A percentile compares a stretch with the other conserved stretches of the same genome.
Conservation (phyloP, 2,329 filamentous ascomycete genomes). For the Cercospora sp. region DNA sequence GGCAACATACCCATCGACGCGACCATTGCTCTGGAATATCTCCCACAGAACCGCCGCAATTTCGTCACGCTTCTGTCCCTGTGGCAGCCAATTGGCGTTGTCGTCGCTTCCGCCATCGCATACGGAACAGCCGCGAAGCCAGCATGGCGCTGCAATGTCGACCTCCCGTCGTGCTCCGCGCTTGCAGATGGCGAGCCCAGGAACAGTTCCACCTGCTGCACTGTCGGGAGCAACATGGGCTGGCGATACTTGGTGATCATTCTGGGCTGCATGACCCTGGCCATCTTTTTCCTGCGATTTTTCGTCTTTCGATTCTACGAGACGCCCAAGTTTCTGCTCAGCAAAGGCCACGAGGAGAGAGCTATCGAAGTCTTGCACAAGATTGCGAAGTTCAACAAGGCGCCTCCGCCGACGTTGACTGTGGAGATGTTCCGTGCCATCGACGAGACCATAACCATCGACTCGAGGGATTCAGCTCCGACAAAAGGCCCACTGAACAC, state of each 20-base stretch:
- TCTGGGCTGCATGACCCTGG: conserved; percentile 42
- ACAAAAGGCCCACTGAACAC: not conserved
- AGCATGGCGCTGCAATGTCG: conserved; percentile 52
- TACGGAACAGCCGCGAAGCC: conserved; percentile 53
- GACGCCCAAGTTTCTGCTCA: conserved; percentile 61
- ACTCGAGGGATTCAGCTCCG: conserved; percentile 15
- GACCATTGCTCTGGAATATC: conserved; percentile 58
- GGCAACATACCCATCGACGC: conserved; percentile 60
- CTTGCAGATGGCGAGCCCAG: conserved; percentile 31
- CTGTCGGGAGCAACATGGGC: conserved; percentile 44
- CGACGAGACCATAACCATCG: conserved; percentile 22
- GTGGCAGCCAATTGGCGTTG: conserved; percentile 58
- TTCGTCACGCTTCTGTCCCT: conserved; percentile 55
- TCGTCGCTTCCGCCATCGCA: conserved; percentile 53
- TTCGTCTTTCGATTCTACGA: conserved; percentile 59
- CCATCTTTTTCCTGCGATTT: conserved; percentile 54
- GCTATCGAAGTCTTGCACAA: conserved; percentile 50
- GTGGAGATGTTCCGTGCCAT: conserved; percentile 33
- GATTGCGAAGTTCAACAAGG: conserved; percentile 48
- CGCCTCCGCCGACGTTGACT: conserved; percentile 39
- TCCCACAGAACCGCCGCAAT: conserved; percentile 54
- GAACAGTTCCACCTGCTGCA: conserved; percentile 38
- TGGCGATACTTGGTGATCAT: conserved; percentile 49
- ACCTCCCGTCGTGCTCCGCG: conserved; percentile 49
- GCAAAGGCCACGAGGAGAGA: conserved; percentile 53